Base-by-base conservation (phyloP, 2,329 filamentous ascomycete species). In the Pseudogymnoascus sp. region DNA sequence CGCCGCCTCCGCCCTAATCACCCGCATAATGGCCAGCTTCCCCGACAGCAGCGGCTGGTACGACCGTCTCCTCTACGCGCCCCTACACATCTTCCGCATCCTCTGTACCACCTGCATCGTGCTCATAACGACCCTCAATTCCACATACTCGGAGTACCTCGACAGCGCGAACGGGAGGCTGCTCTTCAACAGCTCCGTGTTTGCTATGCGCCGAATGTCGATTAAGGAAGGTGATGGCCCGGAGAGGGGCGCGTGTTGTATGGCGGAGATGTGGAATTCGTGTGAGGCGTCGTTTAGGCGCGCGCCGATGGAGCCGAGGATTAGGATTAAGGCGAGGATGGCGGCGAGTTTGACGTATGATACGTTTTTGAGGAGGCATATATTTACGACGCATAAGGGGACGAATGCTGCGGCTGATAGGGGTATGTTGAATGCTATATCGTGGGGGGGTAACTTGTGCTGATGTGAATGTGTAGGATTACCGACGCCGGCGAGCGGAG, bases 81-180 rank as follows among this genome's bases (percentile, higher is more conserved):
- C 64, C 2, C 26, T 38, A 1, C 64, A 66, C 59, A 29, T 35
- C 23, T 19, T 63, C 23, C 44, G 56, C 19, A 56, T 61, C 11
- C 56, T 64, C 31, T 31, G 61, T n/a, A 46, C 59, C 10, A 46
- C 65, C 5, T 53, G 44, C n/a, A 38, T 40, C 19, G 38, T 64
- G 3, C 21, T 67, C 9, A n/a, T 67, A 7, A 66, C 64, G 29
- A 63, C 64, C 1, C 38, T 66, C 3, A 38, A 59, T 10, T 64
- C 63, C 6, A 67, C 61, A n/a, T 67, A 67, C 40, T n/a, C 42
- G 1, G 15, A 59, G 21, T 59, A 66, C n/a, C 21, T 66, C 15
- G 63, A 62, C 38, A 29, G 37, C 17, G 38, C 63, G 11, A 37
- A 2, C 2, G 65, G 61, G 4, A 62, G 50, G 31, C 44, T 26